Percentiles rank a stretch among this genome's conserved stretches.
Evolutionary conservation across 768 basidiomycete genomes (phyloP).

Genomic region (Trametes elegans): DNA sequence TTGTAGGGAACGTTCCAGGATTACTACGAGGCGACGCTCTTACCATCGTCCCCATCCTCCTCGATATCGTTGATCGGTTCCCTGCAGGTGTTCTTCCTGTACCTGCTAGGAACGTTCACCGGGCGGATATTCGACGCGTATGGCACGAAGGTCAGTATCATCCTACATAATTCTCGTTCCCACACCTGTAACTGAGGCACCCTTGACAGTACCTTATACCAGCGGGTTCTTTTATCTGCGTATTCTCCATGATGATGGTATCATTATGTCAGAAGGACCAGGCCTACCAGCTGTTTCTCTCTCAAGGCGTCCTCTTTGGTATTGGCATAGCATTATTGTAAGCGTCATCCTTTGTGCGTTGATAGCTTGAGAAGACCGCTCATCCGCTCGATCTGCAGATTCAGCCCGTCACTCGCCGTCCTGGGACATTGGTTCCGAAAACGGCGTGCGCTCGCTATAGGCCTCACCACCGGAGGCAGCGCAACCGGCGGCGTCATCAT

Average conservation of each 20-base stretch:
- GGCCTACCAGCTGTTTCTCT: conserved; percentile 31
- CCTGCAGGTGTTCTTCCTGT: conserved; percentile 28
- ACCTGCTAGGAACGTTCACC: conserved; percentile 24
- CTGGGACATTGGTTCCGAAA: conserved; percentile 37
- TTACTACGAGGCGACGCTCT: conserved; percentile 25
- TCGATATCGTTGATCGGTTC: conserved; percentile 30
- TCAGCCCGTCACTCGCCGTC: conserved; percentile 33
- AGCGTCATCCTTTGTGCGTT: neutral
- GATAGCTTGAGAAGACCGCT: neutral
- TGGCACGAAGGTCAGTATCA: conserved; percentile 22
- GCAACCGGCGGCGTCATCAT: conserved; percentile 51
- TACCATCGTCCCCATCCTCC: conserved; percentile 26
- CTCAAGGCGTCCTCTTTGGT: conserved; percentile 32
- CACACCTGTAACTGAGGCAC: neutral
- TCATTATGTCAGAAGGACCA: conserved; percentile 26
- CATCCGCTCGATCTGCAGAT: conserved; percentile 19
- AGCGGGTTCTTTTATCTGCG: conserved; percentile 23
- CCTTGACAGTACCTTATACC: conserved; percentile 24
- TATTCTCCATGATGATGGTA: conserved; percentile 29
- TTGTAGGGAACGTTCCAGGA: conserved; percentile 29
- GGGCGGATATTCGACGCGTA: conserved; percentile 30
- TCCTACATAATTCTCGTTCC: neutral
- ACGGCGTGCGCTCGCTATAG: conserved; percentile 36
- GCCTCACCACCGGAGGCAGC: conserved; percentile 35
- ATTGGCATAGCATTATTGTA: conserved; percentile 29